phyloP scores from a whole-genome alignment of 2,329 filamentous ascomycete species.

The Arthroderma uncinatum region DNA sequence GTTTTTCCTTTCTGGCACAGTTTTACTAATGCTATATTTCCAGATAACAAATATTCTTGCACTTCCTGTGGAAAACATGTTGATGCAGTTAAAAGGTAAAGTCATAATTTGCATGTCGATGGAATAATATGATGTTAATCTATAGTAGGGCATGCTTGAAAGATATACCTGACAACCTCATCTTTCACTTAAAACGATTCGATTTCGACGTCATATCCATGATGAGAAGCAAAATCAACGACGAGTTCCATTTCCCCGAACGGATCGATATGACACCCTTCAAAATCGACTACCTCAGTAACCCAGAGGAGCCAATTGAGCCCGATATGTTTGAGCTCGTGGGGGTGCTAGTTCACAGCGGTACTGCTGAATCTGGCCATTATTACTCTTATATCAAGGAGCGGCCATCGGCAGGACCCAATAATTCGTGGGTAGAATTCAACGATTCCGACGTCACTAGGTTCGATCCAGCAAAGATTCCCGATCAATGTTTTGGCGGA shows the following conservation, averaged over 20 bases:
- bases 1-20: neutral
- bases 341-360: slow-evolving; percentile 87
- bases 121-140: slow-evolving; percentile 13
- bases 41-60: slow-evolving; percentile 96
- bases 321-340: slow-evolving; percentile 84
- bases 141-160: slow-evolving; percentile 66
- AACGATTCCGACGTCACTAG: slow-evolving; percentile 74
- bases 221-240: slow-evolving; percentile 85
- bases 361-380: slow-evolving; percentile 85
- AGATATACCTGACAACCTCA: slow-evolving; percentile 83
- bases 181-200: slow-evolving; percentile 72
- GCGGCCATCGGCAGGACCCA: slow-evolving; percentile 46
- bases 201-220: slow-evolving; percentile 50
- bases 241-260: slow-evolving; percentile 78
- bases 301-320: slow-evolving; percentile 43
- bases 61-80: slow-evolving; percentile 80
- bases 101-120: slow-evolving; percentile 6
- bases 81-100: slow-evolving; percentile 75
- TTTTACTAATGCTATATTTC: slow-evolving; percentile 16
- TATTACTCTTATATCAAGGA: slow-evolving; percentile 95
- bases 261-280: slow-evolving; percentile 80
- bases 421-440: slow-evolving; percentile 70
- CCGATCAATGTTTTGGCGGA: slow-evolving; percentile 70
- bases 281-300: slow-evolving; percentile 71
- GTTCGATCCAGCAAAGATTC: slow-evolving; percentile 65